Evolutionary conservation across 176 grass and related monocot genomes (phyloP).

Genomic region (Rhynchospora pubera): DNA sequence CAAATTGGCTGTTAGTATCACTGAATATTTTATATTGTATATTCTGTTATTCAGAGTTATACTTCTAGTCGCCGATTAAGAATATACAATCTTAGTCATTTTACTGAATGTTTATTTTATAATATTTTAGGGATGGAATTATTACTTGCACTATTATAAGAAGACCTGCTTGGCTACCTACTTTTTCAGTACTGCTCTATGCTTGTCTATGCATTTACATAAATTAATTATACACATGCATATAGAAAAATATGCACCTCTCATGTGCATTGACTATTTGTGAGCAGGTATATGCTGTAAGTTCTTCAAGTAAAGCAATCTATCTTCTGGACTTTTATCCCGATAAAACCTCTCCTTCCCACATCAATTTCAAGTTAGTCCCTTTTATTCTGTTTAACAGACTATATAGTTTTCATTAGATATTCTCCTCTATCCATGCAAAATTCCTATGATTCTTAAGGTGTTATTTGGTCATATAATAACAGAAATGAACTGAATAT

Average conservation of each 20-base stretch:
- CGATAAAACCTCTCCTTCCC: constrained; percentile 60
- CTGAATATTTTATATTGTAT: not conserved
- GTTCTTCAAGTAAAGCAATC: constrained; percentile 54
- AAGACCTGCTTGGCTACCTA: constrained; percentile 60
- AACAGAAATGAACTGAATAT: not conserved
- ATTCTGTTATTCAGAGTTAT: not conserved
- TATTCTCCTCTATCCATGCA: not conserved
- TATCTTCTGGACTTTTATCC: constrained; percentile 82
- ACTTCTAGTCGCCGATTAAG: not conserved
- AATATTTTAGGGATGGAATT: constrained; percentile 37
- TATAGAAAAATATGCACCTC: not conserved
- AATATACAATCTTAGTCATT: not conserved
- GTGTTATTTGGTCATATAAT: constrained; percentile 1
- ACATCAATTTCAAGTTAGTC: constrained; percentile 73
- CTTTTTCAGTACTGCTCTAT: constrained; percentile 51
- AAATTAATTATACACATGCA: not conserved
- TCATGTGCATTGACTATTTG: not conserved
- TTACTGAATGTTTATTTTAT: not conserved
- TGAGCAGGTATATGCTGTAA: constrained; percentile 72
- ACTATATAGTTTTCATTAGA: not conserved
- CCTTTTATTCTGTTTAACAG: constrained; percentile 12
- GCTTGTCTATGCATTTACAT: not conserved
- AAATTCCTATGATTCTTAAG: not conserved
- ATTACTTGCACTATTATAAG: constrained; percentile 29
- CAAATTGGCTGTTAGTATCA: constrained; percentile 85